Conservation (phyloP, 2,329 filamentous ascomycete species). For the Talaromyces sp. region DNA sequence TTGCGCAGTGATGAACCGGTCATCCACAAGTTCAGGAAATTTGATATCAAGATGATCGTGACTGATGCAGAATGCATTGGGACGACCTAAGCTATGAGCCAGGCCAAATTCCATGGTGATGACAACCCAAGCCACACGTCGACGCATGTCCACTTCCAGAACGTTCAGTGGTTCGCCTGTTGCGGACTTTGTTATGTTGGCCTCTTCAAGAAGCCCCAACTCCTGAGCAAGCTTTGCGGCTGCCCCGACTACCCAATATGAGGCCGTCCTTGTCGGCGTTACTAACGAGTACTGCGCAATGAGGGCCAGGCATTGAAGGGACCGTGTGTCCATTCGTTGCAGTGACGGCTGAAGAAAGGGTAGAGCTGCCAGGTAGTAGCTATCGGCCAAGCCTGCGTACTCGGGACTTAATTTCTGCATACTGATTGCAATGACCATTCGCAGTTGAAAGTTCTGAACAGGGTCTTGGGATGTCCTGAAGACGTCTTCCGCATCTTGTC, state of each 20-base stretch:
- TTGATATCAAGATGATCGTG: conserved; percentile 80
- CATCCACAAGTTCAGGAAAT: conserved; percentile 79
- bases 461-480: conserved; percentile 72
- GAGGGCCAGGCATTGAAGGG: conserved; percentile 82
- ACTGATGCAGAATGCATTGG: conserved; percentile 76
- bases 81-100: conserved; percentile 81
- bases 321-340: conserved; percentile 82
- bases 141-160: conserved; percentile 81
- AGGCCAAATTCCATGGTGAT: conserved; percentile 85
- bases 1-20: conserved; percentile 73
- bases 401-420: conserved; percentile 86
- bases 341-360: conserved; percentile 78
- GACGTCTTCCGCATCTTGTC: conserved; percentile 73
- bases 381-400: conserved; percentile 91
- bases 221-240: conserved; percentile 86
- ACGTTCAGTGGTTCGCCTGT: conserved; percentile 62
- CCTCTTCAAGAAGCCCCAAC: conserved; percentile 81
- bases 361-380: conserved; percentile 89
- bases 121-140: conserved; percentile 83
- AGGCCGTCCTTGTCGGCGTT: conserved; percentile 85
- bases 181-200: conserved; percentile 69
- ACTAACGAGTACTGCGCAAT: conserved; percentile 89
- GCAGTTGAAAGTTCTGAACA: conserved; percentile 81
- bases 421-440: conserved; percentile 91
- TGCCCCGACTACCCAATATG: conserved; percentile 89